These are phyloP conservation scores for sorghum (Sorghum bicolor) DNA, from an alignment of 176 grass and related monocot species.

Conservation along the genomic window Sorghum_bicolor_NCBIv3 NC_012876.2:62815001-62815500, in stretches of 20 bases:
- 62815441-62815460: constrained; percentile 50
- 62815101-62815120: constrained; percentile 38
- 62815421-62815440: constrained; percentile 61
- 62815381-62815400: constrained; percentile 62
- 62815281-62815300: not conserved
- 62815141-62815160: constrained; percentile 41
- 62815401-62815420: constrained; percentile 61
- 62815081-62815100: constrained; percentile 50
- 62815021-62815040: not conserved
- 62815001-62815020: not conserved
- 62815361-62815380: constrained; percentile 76
- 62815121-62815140: constrained; percentile 50
- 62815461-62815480: not conserved
- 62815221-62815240: constrained; percentile 50
- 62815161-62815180: constrained; percentile 74
- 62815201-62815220: constrained; percentile 59
- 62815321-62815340: constrained; percentile 54
- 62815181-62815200: constrained; percentile 71
- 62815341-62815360: constrained; percentile 68
- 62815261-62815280: not conserved
- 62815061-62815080: constrained; percentile 77
- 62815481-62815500: not conserved
- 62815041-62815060: constrained; percentile 67
- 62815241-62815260: not conserved
- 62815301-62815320: not conserved